phyloP scores from a whole-genome alignment of 306 rosid species.

The Bauhinia variegata region DNA sequence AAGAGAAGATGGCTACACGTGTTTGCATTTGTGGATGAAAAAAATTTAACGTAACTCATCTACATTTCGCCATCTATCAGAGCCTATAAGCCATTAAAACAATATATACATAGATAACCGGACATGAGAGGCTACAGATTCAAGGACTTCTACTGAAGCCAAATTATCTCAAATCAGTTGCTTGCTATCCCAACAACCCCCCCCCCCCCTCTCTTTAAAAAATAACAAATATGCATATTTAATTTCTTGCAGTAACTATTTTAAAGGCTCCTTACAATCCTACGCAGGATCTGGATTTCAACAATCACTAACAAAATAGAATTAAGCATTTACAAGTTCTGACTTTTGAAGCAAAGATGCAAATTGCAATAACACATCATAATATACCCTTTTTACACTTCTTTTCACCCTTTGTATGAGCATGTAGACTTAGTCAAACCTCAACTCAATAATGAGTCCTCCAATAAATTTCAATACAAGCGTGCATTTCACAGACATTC shows the following conservation, averaged over 20 bases:
- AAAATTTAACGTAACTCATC: background rate
- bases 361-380: background rate
- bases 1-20: constrained; percentile 11
- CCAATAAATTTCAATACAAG: constrained; percentile 18
- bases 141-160: constrained; percentile 20
- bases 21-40: constrained; percentile 12
- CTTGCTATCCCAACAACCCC: background rate
- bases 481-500: constrained; percentile 11
- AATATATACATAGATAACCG: constrained; percentile 17
- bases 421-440: too few relatives aligned
- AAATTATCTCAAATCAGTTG: too few relatives aligned
- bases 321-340: too few relatives aligned
- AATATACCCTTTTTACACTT: constrained; percentile 4
- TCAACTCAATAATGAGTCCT: constrained; percentile 12
- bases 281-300: background rate
- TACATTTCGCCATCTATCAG: constrained; percentile 13
- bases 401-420: constrained; percentile 5
- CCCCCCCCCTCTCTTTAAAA: too few relatives aligned
- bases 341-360: too few relatives aligned
- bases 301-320: too few relatives aligned
- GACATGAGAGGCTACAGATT: constrained; percentile 8
- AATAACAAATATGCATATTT: too few relatives aligned
- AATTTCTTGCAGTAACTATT: background rate
- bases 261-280: background rate
- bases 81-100: constrained; percentile 1